Conservation (phyloP, 2,329 filamentous ascomycete genomes). For the Ceratocystis cacaofunesta region DNA sequence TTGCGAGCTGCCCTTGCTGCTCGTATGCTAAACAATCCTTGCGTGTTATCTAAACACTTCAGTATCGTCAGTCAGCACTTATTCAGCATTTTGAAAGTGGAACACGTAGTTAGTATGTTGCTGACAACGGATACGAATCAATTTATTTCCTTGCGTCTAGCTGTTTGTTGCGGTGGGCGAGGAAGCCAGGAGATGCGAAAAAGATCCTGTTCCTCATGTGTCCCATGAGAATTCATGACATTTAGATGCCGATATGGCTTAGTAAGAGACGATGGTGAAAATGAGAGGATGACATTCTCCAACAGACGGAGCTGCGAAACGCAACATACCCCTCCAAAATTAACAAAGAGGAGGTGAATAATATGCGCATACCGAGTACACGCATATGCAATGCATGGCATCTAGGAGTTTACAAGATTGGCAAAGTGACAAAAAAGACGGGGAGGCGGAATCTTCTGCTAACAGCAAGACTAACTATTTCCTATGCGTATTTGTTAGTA, state of each 20-base stretch:
- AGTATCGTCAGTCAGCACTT: constrained; percentile 10
- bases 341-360: not conserved
- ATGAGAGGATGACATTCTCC: not conserved
- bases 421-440: not conserved
- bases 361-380: too few relatives aligned
- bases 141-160: not conserved
- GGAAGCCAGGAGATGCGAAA: not conserved
- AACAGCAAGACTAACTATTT: not conserved
- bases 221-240: not conserved
- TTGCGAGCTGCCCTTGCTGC: not conserved
- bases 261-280: not conserved
- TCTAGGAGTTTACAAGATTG: not conserved
- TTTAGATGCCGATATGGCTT: not conserved
- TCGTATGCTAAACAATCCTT: not conserved
- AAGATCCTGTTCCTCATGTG: not conserved
- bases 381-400: not conserved
- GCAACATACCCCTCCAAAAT: not conserved
- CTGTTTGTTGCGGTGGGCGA: too few relatives aligned
- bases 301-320: not conserved
- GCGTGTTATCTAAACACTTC: not conserved
- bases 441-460: not conserved
- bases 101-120: not conserved
- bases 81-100: constrained; percentile 10
- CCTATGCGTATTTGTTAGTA: not conserved
- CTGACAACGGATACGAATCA: not conserved